Percentiles rank a stretch among this genome's conserved stretches.
phyloP scores from a whole-genome alignment of 2,329 filamentous ascomycete species.

The Juglanconis sp. region DNA sequence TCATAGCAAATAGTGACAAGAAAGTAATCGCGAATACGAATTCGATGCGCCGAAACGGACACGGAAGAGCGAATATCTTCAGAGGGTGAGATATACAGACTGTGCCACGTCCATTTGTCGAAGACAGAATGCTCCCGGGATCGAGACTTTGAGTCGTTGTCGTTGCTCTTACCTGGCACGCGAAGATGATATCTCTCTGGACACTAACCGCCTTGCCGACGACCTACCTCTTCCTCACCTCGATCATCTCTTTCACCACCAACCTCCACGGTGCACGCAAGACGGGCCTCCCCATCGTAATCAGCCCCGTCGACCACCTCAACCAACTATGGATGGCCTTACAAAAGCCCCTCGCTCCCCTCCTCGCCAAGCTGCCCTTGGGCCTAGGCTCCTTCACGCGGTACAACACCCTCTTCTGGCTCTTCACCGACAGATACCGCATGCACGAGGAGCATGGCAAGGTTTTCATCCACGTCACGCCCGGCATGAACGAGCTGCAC shows the following conservation, averaged over 20 bases:
- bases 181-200: not conserved
- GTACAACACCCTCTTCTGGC: not conserved
- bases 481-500: not conserved
- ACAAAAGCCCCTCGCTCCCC: not conserved
- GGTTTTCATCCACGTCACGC: constrained; percentile 3
- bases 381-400: not conserved
- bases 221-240: not conserved
- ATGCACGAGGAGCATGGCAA: not conserved
- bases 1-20: no score
- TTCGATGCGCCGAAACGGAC: no score
- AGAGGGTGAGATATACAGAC: no score
- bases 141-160: no score
- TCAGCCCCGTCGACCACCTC: not conserved
- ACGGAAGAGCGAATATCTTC: no score
- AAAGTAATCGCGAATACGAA: no score
- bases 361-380: not conserved
- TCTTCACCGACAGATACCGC: constrained; percentile 5
- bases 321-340: not conserved
- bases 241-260: not conserved
- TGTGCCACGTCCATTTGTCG: no score
- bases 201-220: not conserved
- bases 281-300: constrained; percentile 1
- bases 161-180: no score
- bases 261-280: not conserved
- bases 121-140: no score